Evolutionary conservation across 176 grass and related monocot genomes (phyloP).

Genomic region (Cymbopogon citratus): DNA sequence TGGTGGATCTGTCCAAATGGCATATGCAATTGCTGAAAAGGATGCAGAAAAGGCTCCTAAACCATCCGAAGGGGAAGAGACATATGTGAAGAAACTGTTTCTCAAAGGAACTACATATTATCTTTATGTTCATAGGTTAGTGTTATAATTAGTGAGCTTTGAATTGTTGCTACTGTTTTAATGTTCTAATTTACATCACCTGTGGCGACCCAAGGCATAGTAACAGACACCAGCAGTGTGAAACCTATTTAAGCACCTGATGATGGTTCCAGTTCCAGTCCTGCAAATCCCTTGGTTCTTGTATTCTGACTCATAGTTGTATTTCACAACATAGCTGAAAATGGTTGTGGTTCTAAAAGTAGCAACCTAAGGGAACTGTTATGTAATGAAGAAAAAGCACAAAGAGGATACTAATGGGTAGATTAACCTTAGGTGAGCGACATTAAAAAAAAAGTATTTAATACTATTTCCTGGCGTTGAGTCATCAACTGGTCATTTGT

Average conservation of each 20-base stretch:
- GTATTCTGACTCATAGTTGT: background rate
- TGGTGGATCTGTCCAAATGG: conserved; percentile 98
- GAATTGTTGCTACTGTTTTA: background rate
- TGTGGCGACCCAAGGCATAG: background rate
- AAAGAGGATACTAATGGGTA: background rate
- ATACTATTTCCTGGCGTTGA: background rate
- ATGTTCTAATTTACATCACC: background rate
- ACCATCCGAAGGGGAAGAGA: conserved; percentile 61
- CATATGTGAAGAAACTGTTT: conserved; percentile 84
- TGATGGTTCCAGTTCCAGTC: background rate
- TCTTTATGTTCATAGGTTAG: conserved; percentile 94
- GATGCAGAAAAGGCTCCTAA: conserved; percentile 67
- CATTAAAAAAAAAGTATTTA: background rate
- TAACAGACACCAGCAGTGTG: background rate
- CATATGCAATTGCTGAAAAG: conserved; percentile 90
- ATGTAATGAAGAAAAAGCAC: too few relatives aligned
- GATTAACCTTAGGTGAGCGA: background rate
- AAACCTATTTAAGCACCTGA: background rate
- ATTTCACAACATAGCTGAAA: background rate
- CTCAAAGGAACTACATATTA: conserved; percentile 83
- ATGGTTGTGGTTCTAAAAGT: background rate
- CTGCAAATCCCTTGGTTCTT: background rate
- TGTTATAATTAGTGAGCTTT: background rate
- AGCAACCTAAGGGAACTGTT: background rate
- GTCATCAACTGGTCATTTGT: background rate